A percentile compares a stretch with the other conserved stretches of the same genome.
These are phyloP conservation scores for Sporothrix phasma DNA, from an alignment of 2,329 filamentous ascomycete genomes.

Conservation along the genomic window DNA sequence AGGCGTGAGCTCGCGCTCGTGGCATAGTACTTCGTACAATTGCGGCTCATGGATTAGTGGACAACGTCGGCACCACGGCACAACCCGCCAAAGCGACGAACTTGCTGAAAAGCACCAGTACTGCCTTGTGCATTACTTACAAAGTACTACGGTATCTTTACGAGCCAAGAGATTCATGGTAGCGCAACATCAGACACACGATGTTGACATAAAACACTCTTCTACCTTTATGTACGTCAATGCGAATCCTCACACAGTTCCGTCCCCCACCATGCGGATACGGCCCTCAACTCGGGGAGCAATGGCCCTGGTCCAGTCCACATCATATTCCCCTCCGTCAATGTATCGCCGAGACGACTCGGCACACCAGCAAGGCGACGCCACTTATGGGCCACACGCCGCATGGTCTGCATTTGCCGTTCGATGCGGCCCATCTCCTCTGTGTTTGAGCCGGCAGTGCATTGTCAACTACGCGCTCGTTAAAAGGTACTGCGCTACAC, in stretches of 20 bases:
- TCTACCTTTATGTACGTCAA: not conserved
- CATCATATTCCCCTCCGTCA: constrained; percentile 49
- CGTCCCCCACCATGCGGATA: constrained; percentile 41
- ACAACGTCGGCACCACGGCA: not conserved
- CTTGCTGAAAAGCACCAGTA: too few species aligned
- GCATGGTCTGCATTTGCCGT: constrained; percentile 46
- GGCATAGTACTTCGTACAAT: too few species aligned
- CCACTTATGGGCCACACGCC: constrained; percentile 65
- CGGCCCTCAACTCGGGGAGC: constrained; percentile 68
- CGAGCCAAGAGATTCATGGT: too few species aligned
- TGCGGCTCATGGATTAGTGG: not conserved
- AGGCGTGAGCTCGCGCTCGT: too few species aligned
- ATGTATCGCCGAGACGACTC: constrained; percentile 40
- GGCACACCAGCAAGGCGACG: constrained; percentile 56
- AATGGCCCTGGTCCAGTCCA: constrained; percentile 73
- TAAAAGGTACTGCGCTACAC: constrained; percentile 27
- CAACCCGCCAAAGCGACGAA: too few species aligned
- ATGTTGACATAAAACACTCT: too few species aligned
- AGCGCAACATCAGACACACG: too few species aligned
- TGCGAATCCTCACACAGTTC: not conserved
- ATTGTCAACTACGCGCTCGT: constrained; percentile 36
- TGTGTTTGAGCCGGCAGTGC: constrained; percentile 28
- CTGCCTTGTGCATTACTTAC: too few species aligned
- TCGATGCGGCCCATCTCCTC: constrained; percentile 38
- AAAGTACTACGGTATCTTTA: too few species aligned